A percentile compares a stretch with the other conserved stretches of the same genome.
These are phyloP conservation scores for Hemileccinum rubropunctum DNA, from an alignment of 768 basidiomycete genomes.

Conservation along the genomic window DNA sequence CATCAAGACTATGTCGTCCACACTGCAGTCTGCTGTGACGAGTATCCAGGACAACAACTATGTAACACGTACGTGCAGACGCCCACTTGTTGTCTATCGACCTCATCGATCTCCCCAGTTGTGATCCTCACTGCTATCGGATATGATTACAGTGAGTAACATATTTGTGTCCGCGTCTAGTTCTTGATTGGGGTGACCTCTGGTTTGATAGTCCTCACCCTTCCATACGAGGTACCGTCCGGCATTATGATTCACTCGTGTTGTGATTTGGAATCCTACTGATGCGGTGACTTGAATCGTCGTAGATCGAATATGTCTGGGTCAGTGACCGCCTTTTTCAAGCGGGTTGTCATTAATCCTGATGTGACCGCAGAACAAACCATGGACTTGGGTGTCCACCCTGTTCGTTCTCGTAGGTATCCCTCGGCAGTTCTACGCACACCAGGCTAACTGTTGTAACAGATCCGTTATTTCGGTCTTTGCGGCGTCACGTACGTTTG, in stretches of 20 bases:
- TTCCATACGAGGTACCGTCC: constrained; percentile 6
- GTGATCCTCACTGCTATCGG: constrained; percentile 3
- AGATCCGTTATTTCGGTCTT: constrained; percentile 15
- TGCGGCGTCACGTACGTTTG: constrained; percentile 2
- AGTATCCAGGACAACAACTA: background rate
- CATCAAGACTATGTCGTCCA: no score
- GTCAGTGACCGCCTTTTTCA: background rate
- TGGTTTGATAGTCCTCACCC: constrained; percentile 5
- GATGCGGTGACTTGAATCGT: no score
- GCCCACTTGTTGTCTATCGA: background rate
- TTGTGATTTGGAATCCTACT: background rate
- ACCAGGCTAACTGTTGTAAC: background rate
- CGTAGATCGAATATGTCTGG: constrained; percentile 9
- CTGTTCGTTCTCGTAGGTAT: constrained; percentile 3
- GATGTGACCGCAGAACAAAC: constrained; percentile 1
- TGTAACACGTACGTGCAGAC: background rate
- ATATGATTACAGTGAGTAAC: constrained; percentile 7
- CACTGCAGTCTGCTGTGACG: background rate
- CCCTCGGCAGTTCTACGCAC: background rate
- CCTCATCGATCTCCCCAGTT: background rate
- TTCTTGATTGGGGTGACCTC: background rate
- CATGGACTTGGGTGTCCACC: constrained; percentile 2
- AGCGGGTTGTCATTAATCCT: background rate
- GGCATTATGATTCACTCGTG: no score
- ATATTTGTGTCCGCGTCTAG: background rate